Conservation (phyloP, 2,329 filamentous ascomycete species). For the Mycosphaerella sp. region DNA sequence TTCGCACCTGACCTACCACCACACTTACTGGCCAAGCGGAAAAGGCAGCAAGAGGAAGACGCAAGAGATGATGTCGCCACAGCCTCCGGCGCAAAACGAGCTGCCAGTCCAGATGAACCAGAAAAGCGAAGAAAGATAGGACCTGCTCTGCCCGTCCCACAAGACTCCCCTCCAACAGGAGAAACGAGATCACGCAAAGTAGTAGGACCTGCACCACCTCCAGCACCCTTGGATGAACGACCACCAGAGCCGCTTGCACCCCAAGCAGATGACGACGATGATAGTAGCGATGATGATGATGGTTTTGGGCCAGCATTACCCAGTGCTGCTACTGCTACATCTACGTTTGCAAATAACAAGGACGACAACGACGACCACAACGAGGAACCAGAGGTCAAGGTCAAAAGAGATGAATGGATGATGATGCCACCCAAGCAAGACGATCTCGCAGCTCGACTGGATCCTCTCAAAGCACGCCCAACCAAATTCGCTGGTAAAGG, state of each 20-base stretch:
- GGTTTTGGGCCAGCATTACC: constrained; percentile 44
- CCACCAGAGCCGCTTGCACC: constrained; percentile 36
- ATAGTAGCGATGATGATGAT: constrained; percentile 35
- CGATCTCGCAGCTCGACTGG: constrained; percentile 54
- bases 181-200: constrained; percentile 36
- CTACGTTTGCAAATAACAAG: constrained; percentile 22
- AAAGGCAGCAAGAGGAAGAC: constrained; percentile 44
- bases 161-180: background rate
- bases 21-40: constrained; percentile 50
- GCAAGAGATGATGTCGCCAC: constrained; percentile 32
- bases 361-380: constrained; percentile 27
- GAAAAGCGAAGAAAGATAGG: constrained; percentile 50
- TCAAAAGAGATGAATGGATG: constrained; percentile 66
- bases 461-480: constrained; percentile 75
- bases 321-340: constrained; percentile 11
- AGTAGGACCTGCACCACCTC: constrained; percentile 51
- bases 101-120: constrained; percentile 36
- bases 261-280: constrained; percentile 28
- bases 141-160: constrained; percentile 42
- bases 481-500: constrained; percentile 72
- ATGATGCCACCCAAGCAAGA: constrained; percentile 46
- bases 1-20: constrained; percentile 66
- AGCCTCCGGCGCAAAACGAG: constrained; percentile 34
- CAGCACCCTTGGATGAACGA: constrained; percentile 43
- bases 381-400: constrained; percentile 29